These are phyloP conservation scores for Solanum virginianum DNA, from an alignment of 257 asterid species.

Conservation along the genomic window DNA sequence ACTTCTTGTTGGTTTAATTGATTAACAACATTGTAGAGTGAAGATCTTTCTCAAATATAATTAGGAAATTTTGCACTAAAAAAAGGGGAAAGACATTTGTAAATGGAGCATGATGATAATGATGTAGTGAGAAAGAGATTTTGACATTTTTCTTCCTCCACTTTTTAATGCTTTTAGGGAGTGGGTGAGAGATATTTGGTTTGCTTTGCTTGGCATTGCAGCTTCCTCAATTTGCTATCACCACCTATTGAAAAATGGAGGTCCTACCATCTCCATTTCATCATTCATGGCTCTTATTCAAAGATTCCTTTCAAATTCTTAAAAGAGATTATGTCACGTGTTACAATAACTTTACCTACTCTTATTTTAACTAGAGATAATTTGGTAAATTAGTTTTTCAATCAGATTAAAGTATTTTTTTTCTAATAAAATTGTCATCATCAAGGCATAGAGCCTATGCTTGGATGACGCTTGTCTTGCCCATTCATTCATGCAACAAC, in stretches of 20 bases:
- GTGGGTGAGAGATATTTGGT: conserved; percentile 24
- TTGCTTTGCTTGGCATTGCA: conserved; percentile 51
- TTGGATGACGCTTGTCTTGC: no score
- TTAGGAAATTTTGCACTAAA: neutral
- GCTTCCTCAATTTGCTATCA: conserved; percentile 29
- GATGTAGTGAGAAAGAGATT: conserved; percentile 15
- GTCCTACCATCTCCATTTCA: conserved; percentile 24
- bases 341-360: neutral
- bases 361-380: neutral
- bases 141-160: neutral
- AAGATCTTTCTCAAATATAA: neutral
- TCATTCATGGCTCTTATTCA: neutral
- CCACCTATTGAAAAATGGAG: conserved; percentile 27
- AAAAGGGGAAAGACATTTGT: neutral
- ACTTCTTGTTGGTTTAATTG: neutral
- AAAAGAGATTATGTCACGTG: neutral
- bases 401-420: neutral
- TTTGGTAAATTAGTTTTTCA: neutral
- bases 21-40: neutral
- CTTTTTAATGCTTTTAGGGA: neutral
- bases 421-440: neutral
- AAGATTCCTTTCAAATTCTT: neutral
- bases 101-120: neutral
- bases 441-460: neutral
- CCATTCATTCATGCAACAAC: no score